Evolutionary conservation across 2,329 filamentous ascomycete species (phyloP), one percentile per base, ranked within the genome.

Genomic region (Drechslerella dactyloides): DNA sequence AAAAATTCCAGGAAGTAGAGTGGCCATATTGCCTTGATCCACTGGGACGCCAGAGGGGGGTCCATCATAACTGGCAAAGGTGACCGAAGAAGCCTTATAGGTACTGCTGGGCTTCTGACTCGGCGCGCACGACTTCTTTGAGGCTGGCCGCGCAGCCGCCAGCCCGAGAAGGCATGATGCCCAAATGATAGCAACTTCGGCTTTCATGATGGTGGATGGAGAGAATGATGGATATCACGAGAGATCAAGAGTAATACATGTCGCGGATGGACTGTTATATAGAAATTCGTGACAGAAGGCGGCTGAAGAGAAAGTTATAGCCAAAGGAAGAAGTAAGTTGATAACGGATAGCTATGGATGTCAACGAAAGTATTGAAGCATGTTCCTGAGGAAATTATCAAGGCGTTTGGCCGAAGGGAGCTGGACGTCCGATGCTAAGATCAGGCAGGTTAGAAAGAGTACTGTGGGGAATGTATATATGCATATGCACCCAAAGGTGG

Each of bases 51-150:
- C 66, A 17, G 48, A 63, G 2, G 66, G 59, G 30, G 53, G 27
- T 5, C 59, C 59, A 54, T 48, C 63, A 30, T 70, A 70, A 7
- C 46, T 59, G 19, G 66, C 53, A 64, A 70, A 63, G 1, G 59
- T 70, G 19, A 70, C 46, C n/a, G 51, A 63, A 2, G 66, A 59
- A 23, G 54, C 21, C 50, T 63, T 48, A 44, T 62, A 55, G 19
- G 50, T 64, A 8, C 37, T 57, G 8, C 37, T 60, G 10, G 35
- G 15, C 30, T 55, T 58, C 21, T 46, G 24, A 17, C 11, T 24
- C 1, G 48, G 10, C 4, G 8, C 23, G 23, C 66, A 70, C 40
- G 40, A 15, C 5, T 64, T 64, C 2, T 64, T 64, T 8, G 59
- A 30, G 5, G 54, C 54, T 19, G 66, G 66, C n/a, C 58, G 27